Evolutionary conservation across 2,329 filamentous ascomycete species (phyloP), one percentile per base, ranked within the genome.

Genomic region (Penicillium sumatraense): DNA sequence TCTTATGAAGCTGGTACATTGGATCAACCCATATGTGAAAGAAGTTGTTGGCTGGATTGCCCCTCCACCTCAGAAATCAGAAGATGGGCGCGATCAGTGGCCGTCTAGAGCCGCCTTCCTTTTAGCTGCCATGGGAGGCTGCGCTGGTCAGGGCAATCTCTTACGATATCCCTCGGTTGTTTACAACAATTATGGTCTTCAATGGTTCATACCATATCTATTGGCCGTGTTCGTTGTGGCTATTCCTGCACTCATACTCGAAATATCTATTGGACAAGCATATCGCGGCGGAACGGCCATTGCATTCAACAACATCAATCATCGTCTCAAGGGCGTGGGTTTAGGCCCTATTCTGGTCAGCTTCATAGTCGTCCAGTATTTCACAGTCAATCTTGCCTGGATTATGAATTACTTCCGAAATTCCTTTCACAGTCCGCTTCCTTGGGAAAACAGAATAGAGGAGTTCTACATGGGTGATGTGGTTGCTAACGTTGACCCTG

Each of bases 181-280:
- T 2, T 86, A 83, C 76, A 85, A 85, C 71, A 85, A 85, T 65
- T 77, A 83, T 53, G 83, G 83, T 2, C 72, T 85, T 5, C 83
- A 85, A 62, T 86, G 83, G 83, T 86, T 84, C 66, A 79, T 85
- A 16, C 83, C 83, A 0, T 86, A 85, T 57, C 65, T 85, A 4
- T 70, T 85, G 53, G 80, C 81, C 5, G 76, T 85, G 14, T 80
- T 83, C 54, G 68, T 84, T 10, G 77, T 86, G 53, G 82, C 82
- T 33, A 84, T 85, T 41, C 83, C 83, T 0, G 76, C 79, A 0
- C 75, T 85, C 33, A 77, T 84, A 11, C 77, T 85, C 20, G 83
- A 86, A 64, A 83, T 85, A 48, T 66, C 76, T 1, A 75, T 79
- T 26, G 78, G 78, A 29, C 75, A 85, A 62, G 82, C 82, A 4